Evolutionary conservation across 306 rosid species (phyloP), one percentile per base, ranked within the genome.

Genomic region (Mimosa pudica): DNA sequence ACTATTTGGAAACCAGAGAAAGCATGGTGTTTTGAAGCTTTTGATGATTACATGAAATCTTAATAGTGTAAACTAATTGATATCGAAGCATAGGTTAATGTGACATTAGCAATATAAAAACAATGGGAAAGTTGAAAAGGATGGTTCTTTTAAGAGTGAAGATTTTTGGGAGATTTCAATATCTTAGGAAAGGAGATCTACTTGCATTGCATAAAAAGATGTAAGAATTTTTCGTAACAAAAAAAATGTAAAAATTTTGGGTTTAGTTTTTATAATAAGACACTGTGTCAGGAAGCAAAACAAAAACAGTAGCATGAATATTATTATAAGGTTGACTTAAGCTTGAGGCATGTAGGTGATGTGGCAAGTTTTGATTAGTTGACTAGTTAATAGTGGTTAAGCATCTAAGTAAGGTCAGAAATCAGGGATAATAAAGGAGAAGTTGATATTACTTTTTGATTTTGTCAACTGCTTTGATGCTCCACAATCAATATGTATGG

Each of bases 341-440:
- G 67, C 73, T 62, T 61, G 32, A 24, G 77, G 78, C 58, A 73
- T 71, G 44, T 7, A 11, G 75, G 41, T 83, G 78, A 84, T 18
- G 10, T 89, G 91, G 83, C 80, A 80, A 4, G 32, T 66, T 24
- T 54, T 80, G 33, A 88, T 73, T 86, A 82, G 89, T 81, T 85
- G 80, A 71, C 79, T 35, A 65, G 64, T 35, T 58, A 84, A 80
- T 24, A 24, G 65, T 76, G 81, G 68, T 70, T 57, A 47, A 75
- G 96, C 87, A 92, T 90, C 97, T 81, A 73, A 85, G 85, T 81
- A 70, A 85, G 76, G 90, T 92, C 88, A 91, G 83, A 85, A 85
- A 35, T 68, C 63, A 78, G 73, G 93, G 83, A 83, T 70, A 79
- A 83, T 84, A 69, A 86, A 80, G 89, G 90, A 90, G 83, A 84